Conservation (phyloP, 495 filamentous ascomycete species). For the Lasiosphaeris hirsuta region DNA sequence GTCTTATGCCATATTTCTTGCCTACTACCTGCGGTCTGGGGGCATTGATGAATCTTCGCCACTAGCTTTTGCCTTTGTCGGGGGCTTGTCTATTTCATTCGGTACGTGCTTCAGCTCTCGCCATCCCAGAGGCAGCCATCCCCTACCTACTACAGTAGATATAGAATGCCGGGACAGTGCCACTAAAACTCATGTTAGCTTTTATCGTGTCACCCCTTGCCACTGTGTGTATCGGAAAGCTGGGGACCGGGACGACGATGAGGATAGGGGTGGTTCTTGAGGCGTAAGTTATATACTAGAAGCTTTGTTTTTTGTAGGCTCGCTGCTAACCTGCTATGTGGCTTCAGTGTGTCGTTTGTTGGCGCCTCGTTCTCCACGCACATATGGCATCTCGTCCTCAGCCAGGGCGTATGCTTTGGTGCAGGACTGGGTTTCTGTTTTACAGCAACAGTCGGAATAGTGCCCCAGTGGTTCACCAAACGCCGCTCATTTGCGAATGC, state of each 20-base stretch:
- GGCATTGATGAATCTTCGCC: constrained; percentile 55
- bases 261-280: constrained; percentile 59
- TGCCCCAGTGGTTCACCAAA: constrained; percentile 76
- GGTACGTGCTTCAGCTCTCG: constrained; percentile 20
- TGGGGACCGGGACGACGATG: constrained; percentile 55
- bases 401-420: constrained; percentile 74
- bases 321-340: neutral
- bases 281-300: constrained; percentile 35
- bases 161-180: neutral
- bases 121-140: no score
- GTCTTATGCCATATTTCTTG: constrained; percentile 69
- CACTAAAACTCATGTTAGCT: constrained; percentile 49
- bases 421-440: constrained; percentile 75
- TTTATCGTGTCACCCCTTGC: constrained; percentile 64
- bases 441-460: constrained; percentile 64
- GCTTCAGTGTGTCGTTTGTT: constrained; percentile 53
- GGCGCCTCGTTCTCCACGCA: constrained; percentile 63
- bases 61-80: constrained; percentile 68
- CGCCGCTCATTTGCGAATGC: constrained; percentile 70
- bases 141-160: neutral
- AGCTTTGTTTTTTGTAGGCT: neutral
- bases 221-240: constrained; percentile 54
- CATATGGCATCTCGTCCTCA: constrained; percentile 72
- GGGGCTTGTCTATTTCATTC: constrained; percentile 64
- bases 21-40: constrained; percentile 61